Evolutionary conservation across 2,329 filamentous ascomycete species (phyloP).

Genomic region (Sporothrix luriei): DNA sequence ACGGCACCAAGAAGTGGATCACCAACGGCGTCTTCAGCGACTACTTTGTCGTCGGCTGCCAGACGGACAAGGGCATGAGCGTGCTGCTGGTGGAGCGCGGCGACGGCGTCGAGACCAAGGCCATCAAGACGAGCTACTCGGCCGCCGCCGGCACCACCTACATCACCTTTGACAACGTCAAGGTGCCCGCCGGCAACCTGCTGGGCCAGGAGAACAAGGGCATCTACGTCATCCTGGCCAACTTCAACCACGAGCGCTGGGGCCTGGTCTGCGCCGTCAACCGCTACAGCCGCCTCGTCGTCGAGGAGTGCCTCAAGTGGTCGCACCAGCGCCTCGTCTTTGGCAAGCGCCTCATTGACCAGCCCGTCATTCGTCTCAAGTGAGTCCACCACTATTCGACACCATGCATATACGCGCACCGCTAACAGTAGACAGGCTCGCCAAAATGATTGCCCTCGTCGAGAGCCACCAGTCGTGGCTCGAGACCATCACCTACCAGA

Average conservation of each 20-base stretch:
- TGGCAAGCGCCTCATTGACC: constrained; percentile 77
- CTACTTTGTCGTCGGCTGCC: constrained; percentile 81
- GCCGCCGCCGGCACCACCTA: constrained; percentile 76
- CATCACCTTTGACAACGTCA: constrained; percentile 83
- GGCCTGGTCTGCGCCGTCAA: constrained; percentile 70
- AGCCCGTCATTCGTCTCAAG: constrained; percentile 82
- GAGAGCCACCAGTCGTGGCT: constrained; percentile 87
- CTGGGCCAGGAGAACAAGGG: constrained; percentile 84
- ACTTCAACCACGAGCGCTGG: constrained; percentile 88
- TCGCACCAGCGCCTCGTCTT: constrained; percentile 84
- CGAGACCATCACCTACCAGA: constrained; percentile 82
- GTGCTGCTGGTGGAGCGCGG: constrained; percentile 74
- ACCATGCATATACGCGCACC: too few relatives aligned
- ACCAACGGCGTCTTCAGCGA: constrained; percentile 68
- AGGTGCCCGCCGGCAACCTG: constrained; percentile 76
- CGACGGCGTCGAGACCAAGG: constrained; percentile 73
- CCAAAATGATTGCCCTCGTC: constrained; percentile 80
- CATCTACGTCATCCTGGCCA: constrained; percentile 79
- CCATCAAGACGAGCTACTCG: constrained; percentile 82
- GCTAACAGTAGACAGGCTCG: constrained; percentile 74
- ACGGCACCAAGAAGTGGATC: constrained; percentile 83
- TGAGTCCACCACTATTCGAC: constrained; percentile 43
- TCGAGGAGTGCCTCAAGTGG: constrained; percentile 88
- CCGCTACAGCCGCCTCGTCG: constrained; percentile 66
- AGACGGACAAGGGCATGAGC: constrained; percentile 75